Evolutionary conservation across 495 filamentous ascomycete genomes (phyloP), one percentile per base, ranked within the genome.

Genomic region (Trichoderma virens): DNA sequence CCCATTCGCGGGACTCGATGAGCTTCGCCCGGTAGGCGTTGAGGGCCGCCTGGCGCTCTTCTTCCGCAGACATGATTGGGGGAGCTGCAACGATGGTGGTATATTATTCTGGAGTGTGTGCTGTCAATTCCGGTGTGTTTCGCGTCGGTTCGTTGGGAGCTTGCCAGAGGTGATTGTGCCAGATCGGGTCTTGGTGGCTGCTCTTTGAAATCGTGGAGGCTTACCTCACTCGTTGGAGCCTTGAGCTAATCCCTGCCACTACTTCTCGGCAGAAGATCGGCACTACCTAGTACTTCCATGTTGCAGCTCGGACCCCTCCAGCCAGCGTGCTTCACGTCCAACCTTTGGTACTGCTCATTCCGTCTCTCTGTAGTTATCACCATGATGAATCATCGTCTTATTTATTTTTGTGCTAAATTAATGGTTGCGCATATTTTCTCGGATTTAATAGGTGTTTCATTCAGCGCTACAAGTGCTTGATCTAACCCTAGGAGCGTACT

Each of bases 1-100:
- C 95, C 90, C 91, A 97, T 82, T 99, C 95, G 76, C 94, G 87
- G 64, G 95, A 92, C 75, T 99, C 94, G 73, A 97, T 80, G 63
- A 99, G 86, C 83, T 94, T 96, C 65, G 82, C 83, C 81, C 93
- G 94, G 85, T 93, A 96, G 59, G 90, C 86, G 66, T 92, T 84
- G 69, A 97, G 86, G 71, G 93, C 89, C 73, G 90, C 85, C 62
- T 89, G 82, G 71, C 92, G 84, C 82, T 96, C 92, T 68, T 78
- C 75, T 60, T 80, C 82, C 62, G 77, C 75, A 66, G 76, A 66
- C 76, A 79, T 80, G 61, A 30, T 41, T 38, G 38, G 43, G 43
- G 18, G 20, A 56, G 23, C 23, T 16, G 31, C 23, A 2, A 9
- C 16, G 18, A 31, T 35, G 23, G 7, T 5, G 7, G 59, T 16